A percentile compares a stretch with the other conserved stretches of the same genome.
Conservation (phyloP, 345 rosid genomes). For the Pelargonium nanum region DNA sequence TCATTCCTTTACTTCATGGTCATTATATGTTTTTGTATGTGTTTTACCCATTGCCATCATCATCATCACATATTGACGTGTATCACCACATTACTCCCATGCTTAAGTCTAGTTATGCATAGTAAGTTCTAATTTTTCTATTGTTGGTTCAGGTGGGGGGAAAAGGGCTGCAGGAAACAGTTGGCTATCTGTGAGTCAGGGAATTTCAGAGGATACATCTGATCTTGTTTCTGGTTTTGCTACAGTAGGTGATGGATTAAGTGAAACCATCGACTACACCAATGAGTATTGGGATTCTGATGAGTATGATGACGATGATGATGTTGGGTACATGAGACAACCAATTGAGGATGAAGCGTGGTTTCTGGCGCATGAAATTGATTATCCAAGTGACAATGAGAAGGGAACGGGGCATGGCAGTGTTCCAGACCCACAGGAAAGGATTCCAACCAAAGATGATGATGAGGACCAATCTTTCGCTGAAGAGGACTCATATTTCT, state of each 20-base stretch:
- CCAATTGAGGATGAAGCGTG: constrained; percentile 97
- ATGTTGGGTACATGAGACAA: constrained; percentile 93
- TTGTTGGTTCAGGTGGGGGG: constrained; percentile 54
- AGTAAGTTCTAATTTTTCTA: constrained; percentile 8
- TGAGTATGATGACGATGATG: constrained; percentile 95
- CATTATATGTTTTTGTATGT: no score
- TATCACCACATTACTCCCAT: no score
- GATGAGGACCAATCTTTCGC: constrained; percentile 88
- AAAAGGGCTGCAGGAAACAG: constrained; percentile 77
- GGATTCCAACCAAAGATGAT: constrained; percentile 66
- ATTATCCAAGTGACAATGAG: constrained; percentile 96
- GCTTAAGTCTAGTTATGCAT: constrained; percentile 5
- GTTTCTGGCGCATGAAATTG: constrained; percentile 99
- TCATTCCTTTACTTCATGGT: no score
- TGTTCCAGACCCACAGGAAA: constrained; percentile 74
- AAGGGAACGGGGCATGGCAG: constrained; percentile 77
- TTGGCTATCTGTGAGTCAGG: constrained; percentile 97
- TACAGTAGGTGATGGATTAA: constrained; percentile 87
- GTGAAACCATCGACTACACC: constrained; percentile 83
- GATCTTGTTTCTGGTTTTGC: constrained; percentile 99
- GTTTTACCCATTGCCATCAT: no score
- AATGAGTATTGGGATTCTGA: constrained; percentile 99
- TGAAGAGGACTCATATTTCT: constrained; percentile 91
- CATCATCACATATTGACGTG: no score
- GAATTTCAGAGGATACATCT: constrained; percentile 90